A percentile compares a stretch with the other conserved stretches of the same genome.
Evolutionary conservation across 345 rosid genomes (phyloP).

Genomic region (Aquilaria yunnanensis): DNA sequence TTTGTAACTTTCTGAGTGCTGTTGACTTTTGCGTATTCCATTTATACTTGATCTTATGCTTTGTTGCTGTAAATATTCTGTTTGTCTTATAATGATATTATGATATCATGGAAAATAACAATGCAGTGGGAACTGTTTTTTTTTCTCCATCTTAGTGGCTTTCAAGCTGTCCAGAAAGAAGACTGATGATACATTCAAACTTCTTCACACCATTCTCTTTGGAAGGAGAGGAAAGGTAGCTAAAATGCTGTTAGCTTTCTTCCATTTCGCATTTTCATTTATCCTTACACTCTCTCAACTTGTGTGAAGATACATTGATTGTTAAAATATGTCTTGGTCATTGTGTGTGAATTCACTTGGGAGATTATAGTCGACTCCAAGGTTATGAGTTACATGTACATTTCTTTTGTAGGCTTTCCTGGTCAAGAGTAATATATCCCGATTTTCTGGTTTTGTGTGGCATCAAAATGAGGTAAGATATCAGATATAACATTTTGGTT

Average conservation of each 20-base stretch:
- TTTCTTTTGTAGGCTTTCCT: slow-evolving; percentile 68
- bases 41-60: no score
- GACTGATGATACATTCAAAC: slow-evolving; percentile 66
- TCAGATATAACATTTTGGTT: neutral
- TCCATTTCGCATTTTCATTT: neutral
- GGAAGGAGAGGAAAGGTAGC: slow-evolving; percentile 87
- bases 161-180: slow-evolving; percentile 75
- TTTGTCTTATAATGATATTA: no score
- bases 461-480: slow-evolving; percentile 71
- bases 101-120: no score
- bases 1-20: no score
- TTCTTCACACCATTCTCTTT: slow-evolving; percentile 68
- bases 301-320: neutral
- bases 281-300: slow-evolving; percentile 4
- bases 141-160: slow-evolving; percentile 46
- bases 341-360: neutral
- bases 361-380: neutral
- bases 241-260: slow-evolving; percentile 1
- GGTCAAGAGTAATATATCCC: slow-evolving; percentile 69
- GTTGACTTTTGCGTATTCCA: no score
- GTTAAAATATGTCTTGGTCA: no score
- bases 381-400: slow-evolving; percentile 18
- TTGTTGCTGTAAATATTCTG: no score
- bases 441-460: slow-evolving; percentile 94
- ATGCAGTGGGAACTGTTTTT: no score